Conservation (phyloP, 2,329 filamentous ascomycete species). For the Ascochyta koolunga region DNA sequence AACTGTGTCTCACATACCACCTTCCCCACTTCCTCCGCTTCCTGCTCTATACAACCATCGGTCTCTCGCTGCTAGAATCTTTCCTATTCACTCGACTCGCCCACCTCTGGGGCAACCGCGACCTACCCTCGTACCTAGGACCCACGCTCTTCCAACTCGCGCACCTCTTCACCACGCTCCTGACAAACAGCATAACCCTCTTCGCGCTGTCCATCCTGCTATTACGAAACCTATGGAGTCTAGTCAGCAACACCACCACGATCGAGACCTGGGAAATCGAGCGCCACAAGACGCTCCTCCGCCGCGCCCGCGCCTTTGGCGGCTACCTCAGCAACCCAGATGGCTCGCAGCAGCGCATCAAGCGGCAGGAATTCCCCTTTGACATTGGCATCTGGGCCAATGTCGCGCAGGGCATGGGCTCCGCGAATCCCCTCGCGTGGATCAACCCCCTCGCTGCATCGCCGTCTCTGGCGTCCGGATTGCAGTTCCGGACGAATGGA, state of each 20-base stretch:
- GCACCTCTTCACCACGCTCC: conserved; percentile 64
- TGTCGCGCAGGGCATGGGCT: conserved; percentile 77
- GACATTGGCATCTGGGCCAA: conserved; percentile 78
- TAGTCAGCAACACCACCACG: conserved; percentile 74
- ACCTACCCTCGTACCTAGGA: conserved; percentile 73
- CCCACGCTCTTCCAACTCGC: conserved; percentile 66
- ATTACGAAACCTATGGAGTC: conserved; percentile 62
- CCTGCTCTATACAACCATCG: conserved; percentile 69
- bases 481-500: conserved; percentile 73
- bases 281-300: conserved; percentile 53
- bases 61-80: conserved; percentile 66
- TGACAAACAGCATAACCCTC: conserved; percentile 64
- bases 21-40: conserved; percentile 85
- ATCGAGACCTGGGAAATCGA: conserved; percentile 77
- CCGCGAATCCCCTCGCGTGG: conserved; percentile 69
- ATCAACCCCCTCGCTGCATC: conserved; percentile 68
- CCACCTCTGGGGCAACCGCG: conserved; percentile 67
- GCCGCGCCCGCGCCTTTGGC: conserved; percentile 57
- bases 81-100: conserved; percentile 66
- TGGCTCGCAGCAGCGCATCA: conserved; percentile 60
- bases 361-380: conserved; percentile 79
- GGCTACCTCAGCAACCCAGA: conserved; percentile 64
- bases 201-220: conserved; percentile 71
- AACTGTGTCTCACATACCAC: conserved; percentile 85
- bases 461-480: conserved; percentile 58